These are phyloP conservation scores for Colletotrichum tofieldiae DNA, from an alignment of 2,329 filamentous ascomycete species.

Conservation along the genomic window DNA sequence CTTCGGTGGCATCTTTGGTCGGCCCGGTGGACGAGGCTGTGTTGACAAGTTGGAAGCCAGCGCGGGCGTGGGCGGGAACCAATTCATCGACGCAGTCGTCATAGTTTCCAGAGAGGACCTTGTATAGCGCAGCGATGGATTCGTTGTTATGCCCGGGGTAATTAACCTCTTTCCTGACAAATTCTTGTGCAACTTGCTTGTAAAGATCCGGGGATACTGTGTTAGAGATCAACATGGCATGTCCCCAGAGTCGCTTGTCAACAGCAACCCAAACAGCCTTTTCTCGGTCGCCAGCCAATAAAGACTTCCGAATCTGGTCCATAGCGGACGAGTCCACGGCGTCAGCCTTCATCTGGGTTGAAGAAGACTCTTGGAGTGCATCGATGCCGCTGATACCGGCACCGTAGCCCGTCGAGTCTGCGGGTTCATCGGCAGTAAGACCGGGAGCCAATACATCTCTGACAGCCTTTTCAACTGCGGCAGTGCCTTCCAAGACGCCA, in stretches of 20 bases:
- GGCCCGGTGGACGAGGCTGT: slow-evolving; percentile 75
- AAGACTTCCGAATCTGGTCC: slow-evolving; percentile 79
- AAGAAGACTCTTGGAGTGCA: slow-evolving; percentile 46
- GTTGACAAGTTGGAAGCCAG: slow-evolving; percentile 91
- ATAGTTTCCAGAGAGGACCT: slow-evolving; percentile 92
- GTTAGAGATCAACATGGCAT: slow-evolving; percentile 91
- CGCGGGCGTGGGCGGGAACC: slow-evolving; percentile 91
- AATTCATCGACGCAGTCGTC: slow-evolving; percentile 97
- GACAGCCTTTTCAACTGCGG: slow-evolving; percentile 81
- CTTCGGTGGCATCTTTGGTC: slow-evolving; percentile 82
- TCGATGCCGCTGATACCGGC: slow-evolving; percentile 44
- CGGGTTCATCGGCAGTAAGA: slow-evolving; percentile 50
- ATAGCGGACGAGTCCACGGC: slow-evolving; percentile 79
- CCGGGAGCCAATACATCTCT: slow-evolving; percentile 80
- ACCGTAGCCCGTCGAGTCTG: slow-evolving; percentile 47
- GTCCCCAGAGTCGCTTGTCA: slow-evolving; percentile 95
- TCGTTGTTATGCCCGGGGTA: slow-evolving; percentile 85
- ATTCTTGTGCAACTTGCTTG: slow-evolving; percentile 95
- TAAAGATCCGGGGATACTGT: slow-evolving; percentile 86
- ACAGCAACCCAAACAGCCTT: slow-evolving; percentile 95
- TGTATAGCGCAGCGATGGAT: slow-evolving; percentile 91
- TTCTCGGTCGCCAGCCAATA: slow-evolving; percentile 87
- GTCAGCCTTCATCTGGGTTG: slow-evolving; percentile 69
- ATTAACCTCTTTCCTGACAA: slow-evolving; percentile 95
- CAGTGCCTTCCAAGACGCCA: slow-evolving; percentile 82